A percentile compares a stretch with the other conserved stretches of the same genome.
phyloP scores from a whole-genome alignment of 371 early-diverging fungal species.

The Mortierella sp. region DNA sequence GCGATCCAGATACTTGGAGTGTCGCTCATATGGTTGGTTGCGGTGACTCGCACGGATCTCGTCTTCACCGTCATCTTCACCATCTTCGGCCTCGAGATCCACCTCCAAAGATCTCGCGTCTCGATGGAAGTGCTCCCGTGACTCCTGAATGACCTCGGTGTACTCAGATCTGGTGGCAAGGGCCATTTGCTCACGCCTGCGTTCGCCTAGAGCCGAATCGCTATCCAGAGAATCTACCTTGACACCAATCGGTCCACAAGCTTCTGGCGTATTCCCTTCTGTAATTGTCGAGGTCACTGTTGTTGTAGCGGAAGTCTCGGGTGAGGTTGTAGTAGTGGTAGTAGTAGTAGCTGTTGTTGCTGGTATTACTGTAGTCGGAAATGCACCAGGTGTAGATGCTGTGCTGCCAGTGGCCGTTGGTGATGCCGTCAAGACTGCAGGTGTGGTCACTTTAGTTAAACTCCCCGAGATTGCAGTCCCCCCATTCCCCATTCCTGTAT shows the following conservation, averaged over 20 bases:
- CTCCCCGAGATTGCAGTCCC: too few species aligned
- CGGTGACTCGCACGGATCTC: slow-evolving; percentile 15
- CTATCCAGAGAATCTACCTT: slow-evolving; percentile 34
- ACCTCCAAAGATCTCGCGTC: too few species aligned
- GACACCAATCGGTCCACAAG: slow-evolving; percentile 33
- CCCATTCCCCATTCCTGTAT: too few species aligned
- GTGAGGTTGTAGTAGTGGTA: background rate
- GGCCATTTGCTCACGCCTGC: too few species aligned
- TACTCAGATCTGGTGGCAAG: too few species aligned
- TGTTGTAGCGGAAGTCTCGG: background rate
- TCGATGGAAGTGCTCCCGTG: too few species aligned
- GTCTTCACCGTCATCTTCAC: slow-evolving; percentile 5
- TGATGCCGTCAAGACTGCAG: slow-evolving; percentile 10
- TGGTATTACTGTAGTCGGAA: slow-evolving; percentile 14
- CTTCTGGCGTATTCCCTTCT: slow-evolving; percentile 34
- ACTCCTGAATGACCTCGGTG: too few species aligned
- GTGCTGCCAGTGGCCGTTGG: background rate
- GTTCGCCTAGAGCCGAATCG: slow-evolving; percentile 16
- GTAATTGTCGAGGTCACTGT: background rate
- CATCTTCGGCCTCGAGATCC: too few species aligned
- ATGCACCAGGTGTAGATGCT: slow-evolving; percentile 34
- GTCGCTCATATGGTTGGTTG: background rate
- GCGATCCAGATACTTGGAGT: too few species aligned
- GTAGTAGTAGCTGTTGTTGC: too few species aligned
- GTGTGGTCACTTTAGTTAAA: too few species aligned